Base-by-base conservation (phyloP, 2,329 filamentous ascomycete species). In the Aureobasidium sp. region DNA sequence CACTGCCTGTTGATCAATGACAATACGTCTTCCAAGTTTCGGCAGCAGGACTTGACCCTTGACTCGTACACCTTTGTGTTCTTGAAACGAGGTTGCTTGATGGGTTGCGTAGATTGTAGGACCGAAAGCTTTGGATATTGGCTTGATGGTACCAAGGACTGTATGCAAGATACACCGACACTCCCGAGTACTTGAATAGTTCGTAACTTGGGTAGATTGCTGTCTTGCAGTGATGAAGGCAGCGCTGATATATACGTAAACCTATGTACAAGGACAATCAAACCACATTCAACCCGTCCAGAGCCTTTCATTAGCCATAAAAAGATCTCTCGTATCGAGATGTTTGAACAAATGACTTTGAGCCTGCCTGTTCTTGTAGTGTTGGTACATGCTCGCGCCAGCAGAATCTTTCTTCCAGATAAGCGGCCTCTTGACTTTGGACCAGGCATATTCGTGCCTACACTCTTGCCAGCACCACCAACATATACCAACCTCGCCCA, bases 401-500 rank as follows among this genome's bases (percentile, higher is more conserved):
- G 67, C 60, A 64, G 70, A 63, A 47, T 66, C 65, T 54, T 63
- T 65, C 39, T 69, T 72, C 57, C 57, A 60, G 45, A 76, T 57
- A 15, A 80, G 67, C 31, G 78, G 77, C 66, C 75, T 69, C 70
- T 80, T 80, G 22, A 73, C 70, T 17, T 72, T 66, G 17, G 70
- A 70, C 78, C 78, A 81, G 60, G 77, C 73, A 65, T 78, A 77
- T 27, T 73, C 68, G 1, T 63, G 58, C 37, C 77, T 72, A 50
- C 71, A 67, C 17, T 73, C 63, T 22, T 66, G 66, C 78, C 78
- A 80, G 66, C 78, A 80, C 1, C 77, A 75, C 0, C 68, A 68
- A 64, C 78, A 80, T 12, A 81, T 73, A 5, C 77, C 77, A 27
- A 77, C 67, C 56, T 77, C 73, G 50, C 69, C 72, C 5, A 79